These are phyloP conservation scores for Rutstroemia sp. DNA, from an alignment of 2,329 filamentous ascomycete species.

Conservation along the genomic window DNA sequence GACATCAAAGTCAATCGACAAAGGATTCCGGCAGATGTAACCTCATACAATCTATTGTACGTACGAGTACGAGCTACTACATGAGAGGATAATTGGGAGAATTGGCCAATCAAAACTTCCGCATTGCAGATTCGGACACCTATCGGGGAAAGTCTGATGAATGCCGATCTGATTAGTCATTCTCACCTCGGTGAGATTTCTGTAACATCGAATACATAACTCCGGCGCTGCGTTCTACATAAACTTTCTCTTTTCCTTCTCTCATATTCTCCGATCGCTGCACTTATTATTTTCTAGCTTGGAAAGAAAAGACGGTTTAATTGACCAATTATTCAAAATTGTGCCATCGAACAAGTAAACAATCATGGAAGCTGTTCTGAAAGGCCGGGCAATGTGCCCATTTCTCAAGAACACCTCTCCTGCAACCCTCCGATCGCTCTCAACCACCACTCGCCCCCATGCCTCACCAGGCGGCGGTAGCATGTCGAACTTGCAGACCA, in stretches of 20 bases:
- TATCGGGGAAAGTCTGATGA: background rate
- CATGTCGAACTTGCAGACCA: conserved; percentile 94
- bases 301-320: background rate
- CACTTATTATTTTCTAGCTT: background rate
- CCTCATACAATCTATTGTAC: too few relatives aligned
- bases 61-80: too few relatives aligned
- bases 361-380: conserved; percentile 9
- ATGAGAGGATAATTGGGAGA: background rate
- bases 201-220: background rate
- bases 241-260: background rate
- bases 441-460: conserved; percentile 49
- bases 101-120: background rate
- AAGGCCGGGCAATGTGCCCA: conserved; percentile 65
- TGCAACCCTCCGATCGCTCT: conserved; percentile 83
- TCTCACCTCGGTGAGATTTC: background rate
- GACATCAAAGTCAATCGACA: too few relatives aligned
- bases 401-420: conserved; percentile 94
- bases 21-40: too few relatives aligned
- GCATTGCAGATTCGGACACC: background rate
- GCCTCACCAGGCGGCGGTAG: conserved; percentile 75
- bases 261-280: background rate
- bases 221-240: background rate
- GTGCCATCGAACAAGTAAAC: background rate
- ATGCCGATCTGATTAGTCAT: background rate
- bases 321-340: background rate